A percentile compares a stretch with the other conserved stretches of the same genome.
These are phyloP conservation scores for Backusella mclennaniae DNA, from an alignment of 192 early-diverging fungal genomes.

Conservation along the genomic window DNA sequence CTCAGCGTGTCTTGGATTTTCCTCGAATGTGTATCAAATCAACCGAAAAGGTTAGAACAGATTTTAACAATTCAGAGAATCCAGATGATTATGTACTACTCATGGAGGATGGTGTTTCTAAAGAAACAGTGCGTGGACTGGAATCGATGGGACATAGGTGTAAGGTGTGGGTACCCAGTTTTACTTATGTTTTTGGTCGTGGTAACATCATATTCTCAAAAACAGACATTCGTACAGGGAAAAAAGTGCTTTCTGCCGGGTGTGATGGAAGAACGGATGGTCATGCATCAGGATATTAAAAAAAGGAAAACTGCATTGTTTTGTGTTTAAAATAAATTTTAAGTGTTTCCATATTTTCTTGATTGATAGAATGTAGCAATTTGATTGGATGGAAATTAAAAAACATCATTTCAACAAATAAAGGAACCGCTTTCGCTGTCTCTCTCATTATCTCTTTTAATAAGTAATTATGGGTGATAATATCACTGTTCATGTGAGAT, in stretches of 20 bases:
- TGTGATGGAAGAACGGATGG: constrained; percentile 60
- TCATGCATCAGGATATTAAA: constrained; percentile 31
- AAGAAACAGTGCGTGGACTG: constrained; percentile 43
- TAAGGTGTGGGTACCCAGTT: constrained; percentile 39
- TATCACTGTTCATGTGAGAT: constrained; percentile 32
- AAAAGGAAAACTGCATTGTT: too few relatives aligned
- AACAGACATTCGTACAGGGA: constrained; percentile 37
- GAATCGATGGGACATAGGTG: constrained; percentile 57
- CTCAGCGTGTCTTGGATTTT: constrained; percentile 66
- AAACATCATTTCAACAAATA: background rate
- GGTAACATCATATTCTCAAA: constrained; percentile 65
- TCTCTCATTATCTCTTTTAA: background rate
- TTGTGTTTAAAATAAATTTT: too few relatives aligned
- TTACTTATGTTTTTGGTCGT: constrained; percentile 55
- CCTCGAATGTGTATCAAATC: constrained; percentile 66
- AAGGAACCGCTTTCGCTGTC: background rate
- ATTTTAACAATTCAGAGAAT: constrained; percentile 7
- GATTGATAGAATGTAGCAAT: background rate
- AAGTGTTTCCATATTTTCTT: background rate
- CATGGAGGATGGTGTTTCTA: constrained; percentile 63
- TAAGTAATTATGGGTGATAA: background rate
- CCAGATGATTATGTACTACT: constrained; percentile 38
- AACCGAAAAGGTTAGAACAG: constrained; percentile 16
- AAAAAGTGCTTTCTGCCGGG: constrained; percentile 47
- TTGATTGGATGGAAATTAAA: background rate